Conservation (phyloP, 148 eudicot genomes). For the Chenopodium album region DNA sequence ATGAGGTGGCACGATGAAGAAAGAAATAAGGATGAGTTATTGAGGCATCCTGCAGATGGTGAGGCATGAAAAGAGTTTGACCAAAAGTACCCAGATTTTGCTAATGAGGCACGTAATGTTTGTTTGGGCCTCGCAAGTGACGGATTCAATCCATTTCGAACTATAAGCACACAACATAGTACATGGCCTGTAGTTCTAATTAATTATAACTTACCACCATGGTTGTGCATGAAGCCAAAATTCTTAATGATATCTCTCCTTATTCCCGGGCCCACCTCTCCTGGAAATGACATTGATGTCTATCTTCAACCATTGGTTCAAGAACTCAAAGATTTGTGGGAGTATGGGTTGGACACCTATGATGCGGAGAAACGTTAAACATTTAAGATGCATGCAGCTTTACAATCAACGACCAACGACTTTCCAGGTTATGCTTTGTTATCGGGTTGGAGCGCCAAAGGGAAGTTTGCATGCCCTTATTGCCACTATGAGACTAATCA, state of each 20-base stretch:
- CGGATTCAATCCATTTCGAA: no score
- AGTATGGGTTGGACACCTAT: not conserved
- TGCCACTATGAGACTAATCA: no score
- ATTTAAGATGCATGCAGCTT: conserved; percentile 7
- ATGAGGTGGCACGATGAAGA: not conserved
- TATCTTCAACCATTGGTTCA: no score
- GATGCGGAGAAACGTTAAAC: not conserved
- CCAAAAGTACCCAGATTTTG: not conserved
- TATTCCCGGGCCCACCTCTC: not conserved
- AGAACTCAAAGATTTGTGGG: not conserved
- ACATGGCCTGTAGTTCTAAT: not conserved
- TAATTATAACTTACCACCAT: conserved; percentile 7
- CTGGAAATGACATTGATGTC: no score
- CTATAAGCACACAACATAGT: no score
- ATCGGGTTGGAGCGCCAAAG: no score
- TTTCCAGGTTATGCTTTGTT: no score
- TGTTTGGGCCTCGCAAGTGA: not conserved
- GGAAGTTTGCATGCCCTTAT: no score
- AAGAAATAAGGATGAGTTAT: not conserved
- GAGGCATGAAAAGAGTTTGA: not conserved
- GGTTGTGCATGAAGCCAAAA: not conserved
- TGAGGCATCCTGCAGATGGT: not conserved
- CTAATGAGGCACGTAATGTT: not conserved
- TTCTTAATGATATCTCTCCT: conserved; percentile 1
- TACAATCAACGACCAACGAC: not conserved